Percentiles rank a stretch among this genome's conserved stretches.
Conservation (phyloP, 1,139 yeast species). For the Yamadazyma blattariae region DNA sequence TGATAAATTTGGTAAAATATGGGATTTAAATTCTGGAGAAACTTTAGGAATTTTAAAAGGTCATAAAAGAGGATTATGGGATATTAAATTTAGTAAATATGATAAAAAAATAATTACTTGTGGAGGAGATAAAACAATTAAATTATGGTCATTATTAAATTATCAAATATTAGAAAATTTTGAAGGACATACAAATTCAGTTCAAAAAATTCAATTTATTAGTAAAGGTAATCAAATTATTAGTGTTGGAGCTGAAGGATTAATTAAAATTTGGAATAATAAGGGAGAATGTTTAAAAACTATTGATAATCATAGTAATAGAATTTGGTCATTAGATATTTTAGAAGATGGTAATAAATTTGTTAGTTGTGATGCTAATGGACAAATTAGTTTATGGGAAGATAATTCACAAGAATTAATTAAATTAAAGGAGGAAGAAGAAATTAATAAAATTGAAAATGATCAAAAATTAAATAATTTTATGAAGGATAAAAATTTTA, state of each 20-base stretch:
- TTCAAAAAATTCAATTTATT: constrained; percentile 74
- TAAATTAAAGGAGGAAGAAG: constrained; percentile 49
- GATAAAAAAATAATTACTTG: constrained; percentile 77
- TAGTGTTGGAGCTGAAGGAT: constrained; percentile 92
- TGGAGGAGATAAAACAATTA: constrained; percentile 87
- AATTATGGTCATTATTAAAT: constrained; percentile 83
- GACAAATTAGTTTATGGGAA: constrained; percentile 82
- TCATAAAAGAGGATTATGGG: constrained; percentile 95
- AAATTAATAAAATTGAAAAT: constrained; percentile 67
- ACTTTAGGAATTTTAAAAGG: constrained; percentile 80
- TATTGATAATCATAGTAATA: constrained; percentile 85
- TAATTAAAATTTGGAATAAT: constrained; percentile 86
- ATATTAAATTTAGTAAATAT: constrained; percentile 73
- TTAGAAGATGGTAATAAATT: constrained; percentile 66
- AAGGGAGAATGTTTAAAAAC: constrained; percentile 80
- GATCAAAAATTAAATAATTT: constrained; percentile 82
- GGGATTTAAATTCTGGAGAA: constrained; percentile 84
- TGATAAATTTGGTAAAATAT: constrained; percentile 85
- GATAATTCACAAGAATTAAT: constrained; percentile 76
- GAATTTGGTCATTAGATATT: constrained; percentile 86
- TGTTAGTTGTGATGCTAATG: constrained; percentile 92
- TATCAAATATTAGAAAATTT: constrained; percentile 76
- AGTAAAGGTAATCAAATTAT: constrained; percentile 67
- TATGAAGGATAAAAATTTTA: constrained; percentile 74
- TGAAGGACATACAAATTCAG: constrained; percentile 94